phyloP scores from a whole-genome alignment of 192 early-diverging fungal genomes.

The Backusella psychrophila region DNA sequence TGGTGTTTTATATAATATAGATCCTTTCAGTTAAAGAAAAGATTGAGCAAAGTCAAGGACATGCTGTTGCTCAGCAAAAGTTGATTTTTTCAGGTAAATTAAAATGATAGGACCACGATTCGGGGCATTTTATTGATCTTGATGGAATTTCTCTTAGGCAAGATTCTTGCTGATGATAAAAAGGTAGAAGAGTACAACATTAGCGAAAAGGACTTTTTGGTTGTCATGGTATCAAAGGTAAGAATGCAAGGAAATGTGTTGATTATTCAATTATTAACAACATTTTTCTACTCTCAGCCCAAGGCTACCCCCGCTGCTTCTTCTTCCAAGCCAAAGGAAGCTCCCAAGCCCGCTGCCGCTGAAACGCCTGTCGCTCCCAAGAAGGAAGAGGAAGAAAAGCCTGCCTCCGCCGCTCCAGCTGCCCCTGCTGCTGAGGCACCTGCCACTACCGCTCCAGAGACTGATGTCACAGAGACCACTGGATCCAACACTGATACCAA shows the following conservation, averaged over 20 bases:
- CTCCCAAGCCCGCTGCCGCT: conserved; percentile 27
- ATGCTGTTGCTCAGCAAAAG: conserved; percentile 72
- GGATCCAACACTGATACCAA: background rate
- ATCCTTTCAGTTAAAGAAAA: conserved; percentile 76
- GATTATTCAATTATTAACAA: background rate
- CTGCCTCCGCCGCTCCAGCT: conserved; percentile 26
- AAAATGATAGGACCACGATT: background rate
- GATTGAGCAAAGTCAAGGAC: conserved; percentile 71
- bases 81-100: conserved; percentile 80
- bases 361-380: conserved; percentile 40
- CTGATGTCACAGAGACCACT: conserved; percentile 28
- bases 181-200: conserved; percentile 75
- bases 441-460: conserved; percentile 36
- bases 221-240: conserved; percentile 94
- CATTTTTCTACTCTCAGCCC: conserved; percentile 30
- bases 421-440: conserved; percentile 34
- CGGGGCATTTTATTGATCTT: background rate
- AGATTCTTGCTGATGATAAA: conserved; percentile 81
- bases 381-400: conserved; percentile 32
- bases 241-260: background rate
- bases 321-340: conserved; percentile 5
- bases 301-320: conserved; percentile 40
- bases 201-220: conserved; percentile 91
- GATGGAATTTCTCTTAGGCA: conserved; percentile 52
- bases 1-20: conserved; percentile 31